Evolutionary conservation across 2,329 filamentous ascomycete genomes (phyloP).

Genomic region (Verticillium nonalfalfae): DNA sequence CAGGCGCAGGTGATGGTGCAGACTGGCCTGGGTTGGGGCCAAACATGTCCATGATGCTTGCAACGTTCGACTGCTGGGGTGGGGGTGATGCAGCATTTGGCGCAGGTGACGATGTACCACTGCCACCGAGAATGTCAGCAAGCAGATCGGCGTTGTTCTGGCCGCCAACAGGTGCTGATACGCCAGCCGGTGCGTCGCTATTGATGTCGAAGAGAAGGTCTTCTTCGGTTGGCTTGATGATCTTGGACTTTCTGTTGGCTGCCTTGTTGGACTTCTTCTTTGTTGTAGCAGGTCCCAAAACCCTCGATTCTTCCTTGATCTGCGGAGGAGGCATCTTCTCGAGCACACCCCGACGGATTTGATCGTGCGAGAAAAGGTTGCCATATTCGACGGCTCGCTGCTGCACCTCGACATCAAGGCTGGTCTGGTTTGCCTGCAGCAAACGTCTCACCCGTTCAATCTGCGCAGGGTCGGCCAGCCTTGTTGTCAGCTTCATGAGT

Average conservation of each 20-base stretch:
- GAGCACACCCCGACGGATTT: slow-evolving; percentile 80
- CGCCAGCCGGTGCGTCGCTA: slow-evolving; percentile 65
- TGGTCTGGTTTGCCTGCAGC: slow-evolving; percentile 71
- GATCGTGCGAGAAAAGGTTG: slow-evolving; percentile 87
- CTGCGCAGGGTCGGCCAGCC: slow-evolving; percentile 77
- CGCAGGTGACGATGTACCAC: slow-evolving; percentile 54
- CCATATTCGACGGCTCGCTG: slow-evolving; percentile 93
- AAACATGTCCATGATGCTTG: slow-evolving; percentile 91
- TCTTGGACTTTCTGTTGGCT: slow-evolving; percentile 68
- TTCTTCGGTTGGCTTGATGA: slow-evolving; percentile 79
- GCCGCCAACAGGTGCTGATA: slow-evolving; percentile 40
- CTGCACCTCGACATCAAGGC: slow-evolving; percentile 91
- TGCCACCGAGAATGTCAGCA: slow-evolving; percentile 82
- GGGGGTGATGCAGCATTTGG: slow-evolving; percentile 38
- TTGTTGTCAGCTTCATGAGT: slow-evolving; percentile 88
- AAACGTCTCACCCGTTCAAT: slow-evolving; percentile 78
- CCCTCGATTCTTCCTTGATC: slow-evolving; percentile 90
- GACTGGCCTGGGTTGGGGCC: slow-evolving; percentile 18
- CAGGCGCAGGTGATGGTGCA: slow-evolving; percentile 19
- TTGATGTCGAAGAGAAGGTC: slow-evolving; percentile 79
- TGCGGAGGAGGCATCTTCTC: slow-evolving; percentile 98
- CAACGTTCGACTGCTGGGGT: slow-evolving; percentile 49
- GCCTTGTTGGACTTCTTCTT: slow-evolving; percentile 59
- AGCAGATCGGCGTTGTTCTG: slow-evolving; percentile 78
- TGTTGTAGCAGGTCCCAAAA: slow-evolving; percentile 69